Percentiles rank a stretch among this genome's conserved stretches.
phyloP scores from a whole-genome alignment of 169 alveolate species.

The Eimeria zaria region DNA sequence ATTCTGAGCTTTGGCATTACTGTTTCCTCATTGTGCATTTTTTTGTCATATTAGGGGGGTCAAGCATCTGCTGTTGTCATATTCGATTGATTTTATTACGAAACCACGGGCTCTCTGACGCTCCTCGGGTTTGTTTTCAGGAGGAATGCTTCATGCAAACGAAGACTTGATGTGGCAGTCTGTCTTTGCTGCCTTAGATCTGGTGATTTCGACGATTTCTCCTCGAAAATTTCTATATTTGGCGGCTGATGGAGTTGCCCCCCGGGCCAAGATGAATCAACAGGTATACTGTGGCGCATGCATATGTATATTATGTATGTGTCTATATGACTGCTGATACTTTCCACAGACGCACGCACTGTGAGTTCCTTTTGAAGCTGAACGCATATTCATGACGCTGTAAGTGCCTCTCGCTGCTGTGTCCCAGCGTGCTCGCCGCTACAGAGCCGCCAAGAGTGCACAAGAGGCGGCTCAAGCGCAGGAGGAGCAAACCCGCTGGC shows the following conservation, averaged over 20 bases:
- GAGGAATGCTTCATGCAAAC: slow-evolving; percentile 57
- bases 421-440: slow-evolving; percentile 83
- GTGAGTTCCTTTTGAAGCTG: not conserved
- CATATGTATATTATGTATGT: too few species aligned
- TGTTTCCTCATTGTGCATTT: not conserved
- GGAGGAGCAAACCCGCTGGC: slow-evolving; percentile 42
- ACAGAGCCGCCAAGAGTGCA: slow-evolving; percentile 84
- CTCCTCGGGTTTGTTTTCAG: not conserved
- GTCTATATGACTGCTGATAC: not conserved
- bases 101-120: not conserved
- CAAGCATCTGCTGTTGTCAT: too few species aligned
- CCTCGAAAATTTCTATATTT: slow-evolving; percentile 96
- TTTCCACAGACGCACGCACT: not conserved
- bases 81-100: not conserved
- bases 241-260: slow-evolving; percentile 99
- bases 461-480: slow-evolving; percentile 52
- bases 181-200: slow-evolving; percentile 75
- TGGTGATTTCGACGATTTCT: slow-evolving; percentile 95
- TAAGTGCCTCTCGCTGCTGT: slow-evolving; percentile 1
- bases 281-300: slow-evolving; percentile 89
- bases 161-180: slow-evolving; percentile 81
- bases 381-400: not conserved
- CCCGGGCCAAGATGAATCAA: slow-evolving; percentile 99
- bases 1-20: not conserved
- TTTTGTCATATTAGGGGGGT: too few species aligned